Evolutionary conservation across 1,139 yeast genomes (phyloP).

Genomic region (Hansenula anomala): DNA sequence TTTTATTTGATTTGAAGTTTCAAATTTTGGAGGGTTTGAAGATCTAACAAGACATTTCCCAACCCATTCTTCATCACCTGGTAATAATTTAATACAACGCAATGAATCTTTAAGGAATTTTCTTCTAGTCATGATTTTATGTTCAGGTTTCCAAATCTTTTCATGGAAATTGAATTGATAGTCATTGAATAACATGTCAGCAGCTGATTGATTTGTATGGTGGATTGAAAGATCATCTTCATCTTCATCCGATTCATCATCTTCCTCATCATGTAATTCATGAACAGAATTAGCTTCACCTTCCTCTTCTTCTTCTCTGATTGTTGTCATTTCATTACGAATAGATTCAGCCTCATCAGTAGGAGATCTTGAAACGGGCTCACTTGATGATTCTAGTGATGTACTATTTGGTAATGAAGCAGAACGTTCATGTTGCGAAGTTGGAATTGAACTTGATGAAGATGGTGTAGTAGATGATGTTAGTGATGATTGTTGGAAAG

Average conservation of each 20-base stretch:
- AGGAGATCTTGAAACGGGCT: slow-evolving; percentile 27
- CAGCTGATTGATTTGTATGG: not conserved
- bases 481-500: not conserved
- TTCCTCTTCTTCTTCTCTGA: slow-evolving; percentile 5
- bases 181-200: slow-evolving; percentile 5
- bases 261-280: slow-evolving; percentile 2
- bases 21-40: slow-evolving; percentile 24
- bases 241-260: slow-evolving; percentile 17
- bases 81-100: slow-evolving; percentile 52
- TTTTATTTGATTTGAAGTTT: slow-evolving; percentile 15
- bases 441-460: not conserved
- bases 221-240: slow-evolving; percentile 21
- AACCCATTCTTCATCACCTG: slow-evolving; percentile 51
- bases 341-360: slow-evolving; percentile 32
- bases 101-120: slow-evolving; percentile 49
- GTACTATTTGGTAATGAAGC: no score
- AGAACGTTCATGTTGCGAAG: no score
- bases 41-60: slow-evolving; percentile 45
- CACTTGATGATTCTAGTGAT: slow-evolving; percentile 20
- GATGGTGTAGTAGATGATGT: not conserved
- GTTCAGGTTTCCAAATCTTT: slow-evolving; percentile 46
- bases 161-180: slow-evolving; percentile 14
- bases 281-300: slow-evolving; percentile 2
- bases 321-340: slow-evolving; percentile 3
- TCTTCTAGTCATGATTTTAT: slow-evolving; percentile 35